Evolutionary conservation across 2,329 filamentous ascomycete species (phyloP).

Genomic region (Didymella glomerata): DNA sequence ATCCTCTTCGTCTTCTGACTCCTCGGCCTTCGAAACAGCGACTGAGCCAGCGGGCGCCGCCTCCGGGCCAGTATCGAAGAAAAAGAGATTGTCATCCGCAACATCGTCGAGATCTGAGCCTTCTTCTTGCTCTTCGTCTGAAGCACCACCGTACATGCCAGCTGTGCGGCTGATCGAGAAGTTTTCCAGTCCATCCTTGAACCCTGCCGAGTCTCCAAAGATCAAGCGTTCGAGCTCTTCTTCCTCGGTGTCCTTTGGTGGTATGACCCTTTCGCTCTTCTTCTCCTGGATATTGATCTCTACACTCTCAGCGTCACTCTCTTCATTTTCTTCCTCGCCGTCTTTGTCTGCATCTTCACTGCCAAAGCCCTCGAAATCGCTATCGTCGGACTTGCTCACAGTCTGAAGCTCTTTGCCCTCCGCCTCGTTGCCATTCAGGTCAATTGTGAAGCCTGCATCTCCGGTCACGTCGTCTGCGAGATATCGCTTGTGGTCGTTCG

Average conservation of each 20-base stretch:
- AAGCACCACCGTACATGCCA: constrained; percentile 39
- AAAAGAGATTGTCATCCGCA: constrained; percentile 85
- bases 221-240: constrained; percentile 87
- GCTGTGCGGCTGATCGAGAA: constrained; percentile 57
- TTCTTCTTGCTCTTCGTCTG: constrained; percentile 59
- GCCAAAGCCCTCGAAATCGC: constrained; percentile 41
- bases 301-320: constrained; percentile 34
- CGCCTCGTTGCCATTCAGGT: constrained; percentile 35
- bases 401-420: constrained; percentile 36
- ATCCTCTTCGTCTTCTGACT: constrained; percentile 51
- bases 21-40: constrained; percentile 52
- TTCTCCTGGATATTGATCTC: constrained; percentile 34
- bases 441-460: constrained; percentile 28
- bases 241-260: constrained; percentile 81
- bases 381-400: constrained; percentile 25
- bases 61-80: constrained; percentile 73
- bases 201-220: constrained; percentile 85
- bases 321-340: constrained; percentile 14
- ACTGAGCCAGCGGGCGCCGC: constrained; percentile 53
- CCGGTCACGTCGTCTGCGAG: constrained; percentile 26
- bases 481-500: constrained; percentile 35
- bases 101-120: constrained; percentile 65
- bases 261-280: constrained; percentile 32
- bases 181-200: constrained; percentile 75
- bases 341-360: constrained; percentile 22